A percentile compares a stretch with the other conserved stretches of the same genome.
Evolutionary conservation across 257 asterid species (phyloP).

Genomic region (Nicotiana tabacum): DNA sequence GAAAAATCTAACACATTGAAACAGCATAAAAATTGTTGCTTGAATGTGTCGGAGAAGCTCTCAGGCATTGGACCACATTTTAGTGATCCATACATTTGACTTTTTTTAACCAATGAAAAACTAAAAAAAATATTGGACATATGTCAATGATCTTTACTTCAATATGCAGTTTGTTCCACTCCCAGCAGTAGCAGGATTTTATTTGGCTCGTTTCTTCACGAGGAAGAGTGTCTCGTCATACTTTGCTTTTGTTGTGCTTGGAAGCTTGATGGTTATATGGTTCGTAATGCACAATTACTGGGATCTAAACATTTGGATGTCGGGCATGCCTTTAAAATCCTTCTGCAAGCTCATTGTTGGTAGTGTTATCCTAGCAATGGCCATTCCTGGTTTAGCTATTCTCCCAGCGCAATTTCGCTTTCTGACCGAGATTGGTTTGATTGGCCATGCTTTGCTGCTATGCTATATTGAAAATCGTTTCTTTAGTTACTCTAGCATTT

Average conservation of each 20-base stretch:
- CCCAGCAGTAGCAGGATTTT: slow-evolving; percentile 88
- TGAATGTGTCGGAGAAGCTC: neutral
- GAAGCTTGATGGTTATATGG: slow-evolving; percentile 95
- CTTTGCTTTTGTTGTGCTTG: slow-evolving; percentile 79
- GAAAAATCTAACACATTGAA: neutral
- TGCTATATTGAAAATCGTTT: slow-evolving; percentile 84
- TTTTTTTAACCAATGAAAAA: neutral
- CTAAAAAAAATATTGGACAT: neutral
- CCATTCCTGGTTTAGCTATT: slow-evolving; percentile 91
- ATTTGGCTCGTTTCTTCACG: slow-evolving; percentile 90
- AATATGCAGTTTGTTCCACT: slow-evolving; percentile 85
- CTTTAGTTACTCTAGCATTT: slow-evolving; percentile 80
- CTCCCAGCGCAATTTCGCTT: slow-evolving; percentile 72
- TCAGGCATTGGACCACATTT: neutral
- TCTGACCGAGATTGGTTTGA: slow-evolving; percentile 76
- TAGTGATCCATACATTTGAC: neutral
- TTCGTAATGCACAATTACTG: slow-evolving; percentile 96
- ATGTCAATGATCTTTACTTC: slow-evolving; percentile 12
- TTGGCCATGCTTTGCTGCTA: slow-evolving; percentile 78
- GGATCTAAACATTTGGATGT: slow-evolving; percentile 98
- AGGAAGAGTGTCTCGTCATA: slow-evolving; percentile 83
- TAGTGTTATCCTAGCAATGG: slow-evolving; percentile 80
- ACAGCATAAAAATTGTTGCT: neutral
- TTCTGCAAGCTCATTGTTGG: slow-evolving; percentile 96
- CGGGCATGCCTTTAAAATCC: slow-evolving; percentile 95